Percentiles rank a stretch among this genome's conserved stretches.
These are phyloP conservation scores for Trichophyton rubrum DNA, from an alignment of 2,329 filamentous ascomycete species.

Conservation along the genomic window DNA sequence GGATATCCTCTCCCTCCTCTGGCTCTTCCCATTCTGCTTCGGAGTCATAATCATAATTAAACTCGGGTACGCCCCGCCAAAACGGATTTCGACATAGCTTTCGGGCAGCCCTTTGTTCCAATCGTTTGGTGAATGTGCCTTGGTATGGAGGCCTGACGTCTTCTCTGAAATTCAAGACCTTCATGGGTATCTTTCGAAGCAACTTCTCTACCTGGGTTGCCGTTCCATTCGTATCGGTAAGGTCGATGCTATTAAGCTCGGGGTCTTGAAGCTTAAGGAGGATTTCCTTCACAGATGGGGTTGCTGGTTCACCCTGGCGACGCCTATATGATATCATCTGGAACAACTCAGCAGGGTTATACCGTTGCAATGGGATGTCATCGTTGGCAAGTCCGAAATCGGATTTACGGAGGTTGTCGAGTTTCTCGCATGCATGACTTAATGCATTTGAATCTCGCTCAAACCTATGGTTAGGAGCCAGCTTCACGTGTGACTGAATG, in stretches of 20 bases:
- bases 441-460: slow-evolving; percentile 47
- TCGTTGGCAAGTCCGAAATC: slow-evolving; percentile 5
- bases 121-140: slow-evolving; percentile 46
- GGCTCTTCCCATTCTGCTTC: slow-evolving; percentile 55
- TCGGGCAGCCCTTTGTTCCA: slow-evolving; percentile 28
- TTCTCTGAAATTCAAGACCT: slow-evolving; percentile 47
- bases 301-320: slow-evolving; percentile 21
- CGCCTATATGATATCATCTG: slow-evolving; percentile 28
- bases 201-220: slow-evolving; percentile 27
- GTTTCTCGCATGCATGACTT: slow-evolving; percentile 40
- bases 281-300: slow-evolving; percentile 45
- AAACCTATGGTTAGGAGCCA: slow-evolving; percentile 49
- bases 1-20: slow-evolving; percentile 58
- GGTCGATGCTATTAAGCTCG: slow-evolving; percentile 24
- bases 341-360: slow-evolving; percentile 27
- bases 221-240: slow-evolving; percentile 24
- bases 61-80: slow-evolving; percentile 39
- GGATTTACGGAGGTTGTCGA: slow-evolving; percentile 22
- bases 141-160: slow-evolving; percentile 52
- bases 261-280: slow-evolving; percentile 44
- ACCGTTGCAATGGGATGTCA: slow-evolving; percentile 12
- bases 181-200: slow-evolving; percentile 41
- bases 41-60: slow-evolving; percentile 54
- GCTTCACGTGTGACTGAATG: slow-evolving; percentile 56
- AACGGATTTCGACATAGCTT: slow-evolving; percentile 45